These are phyloP conservation scores for Sugiyamaella floridensis DNA, from an alignment of 805 yeast genomes.

Conservation along the genomic window DNA sequence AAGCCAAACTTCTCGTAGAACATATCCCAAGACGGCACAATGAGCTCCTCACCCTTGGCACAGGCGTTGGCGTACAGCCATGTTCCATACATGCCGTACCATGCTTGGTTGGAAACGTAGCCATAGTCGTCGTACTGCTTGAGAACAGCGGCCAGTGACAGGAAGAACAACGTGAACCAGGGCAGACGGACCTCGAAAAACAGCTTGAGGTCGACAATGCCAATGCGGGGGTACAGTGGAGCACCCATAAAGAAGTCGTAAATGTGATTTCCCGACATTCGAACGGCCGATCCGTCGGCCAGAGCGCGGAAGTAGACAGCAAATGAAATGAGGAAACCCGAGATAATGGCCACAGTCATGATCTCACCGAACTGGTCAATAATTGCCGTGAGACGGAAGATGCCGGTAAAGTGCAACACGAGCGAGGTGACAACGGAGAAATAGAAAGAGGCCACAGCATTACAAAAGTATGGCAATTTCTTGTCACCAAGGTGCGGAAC, in stretches of 20 bases:
- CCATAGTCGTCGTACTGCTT: constrained; percentile 83
- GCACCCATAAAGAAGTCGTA: constrained; percentile 97
- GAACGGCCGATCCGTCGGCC: constrained; percentile 65
- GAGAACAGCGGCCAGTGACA: constrained; percentile 65
- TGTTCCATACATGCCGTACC: constrained; percentile 70
- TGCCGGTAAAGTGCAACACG: constrained; percentile 61
- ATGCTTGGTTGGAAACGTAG: constrained; percentile 65
- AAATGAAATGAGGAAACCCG: constrained; percentile 67
- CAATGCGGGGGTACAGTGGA: constrained; percentile 91
- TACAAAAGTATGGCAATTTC: constrained; percentile 88
- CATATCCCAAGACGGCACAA: constrained; percentile 99
- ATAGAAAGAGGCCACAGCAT: constrained; percentile 83
- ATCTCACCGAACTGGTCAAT: constrained; percentile 82
- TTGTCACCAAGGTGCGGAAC: constrained; percentile 70
- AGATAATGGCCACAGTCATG: constrained; percentile 83
- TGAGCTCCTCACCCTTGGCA: constrained; percentile 94
- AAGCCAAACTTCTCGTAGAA: constrained; percentile 99
- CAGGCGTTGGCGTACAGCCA: constrained; percentile 96
- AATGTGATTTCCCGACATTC: constrained; percentile 84
- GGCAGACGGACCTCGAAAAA: constrained; percentile 96
- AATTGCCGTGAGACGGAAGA: constrained; percentile 67
- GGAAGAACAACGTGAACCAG: constrained; percentile 83
- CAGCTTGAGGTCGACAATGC: constrained; percentile 89
- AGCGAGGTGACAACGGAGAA: constrained; percentile 52
- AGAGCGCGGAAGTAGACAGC: constrained; percentile 64